A percentile compares a stretch with the other conserved stretches of the same genome.
Evolutionary conservation across 2,329 filamentous ascomycete species (phyloP).

Genomic region (Diaporthe eres): DNA sequence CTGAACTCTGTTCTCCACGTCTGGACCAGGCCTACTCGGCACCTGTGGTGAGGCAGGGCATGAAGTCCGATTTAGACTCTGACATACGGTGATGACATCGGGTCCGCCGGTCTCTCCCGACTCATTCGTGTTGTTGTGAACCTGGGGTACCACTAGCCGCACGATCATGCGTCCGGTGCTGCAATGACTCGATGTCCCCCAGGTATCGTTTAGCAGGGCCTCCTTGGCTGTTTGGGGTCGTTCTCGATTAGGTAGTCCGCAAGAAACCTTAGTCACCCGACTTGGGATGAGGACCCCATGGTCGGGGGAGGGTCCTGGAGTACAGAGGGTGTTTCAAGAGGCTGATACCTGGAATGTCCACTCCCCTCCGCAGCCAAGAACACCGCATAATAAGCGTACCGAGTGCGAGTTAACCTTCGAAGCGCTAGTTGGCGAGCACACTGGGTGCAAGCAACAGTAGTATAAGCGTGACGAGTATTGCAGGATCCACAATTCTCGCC

Average conservation of each 20-base stretch:
- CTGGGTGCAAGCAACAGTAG: neutral
- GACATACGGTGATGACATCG: slow-evolving; percentile 19
- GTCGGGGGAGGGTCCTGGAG: neutral
- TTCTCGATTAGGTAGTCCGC: slow-evolving; percentile 4
- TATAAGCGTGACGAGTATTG: slow-evolving; percentile 11
- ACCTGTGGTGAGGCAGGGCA: neutral
- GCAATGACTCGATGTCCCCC: slow-evolving; percentile 5
- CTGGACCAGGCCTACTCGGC: neutral
- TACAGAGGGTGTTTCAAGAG: neutral
- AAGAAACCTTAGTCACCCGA: neutral
- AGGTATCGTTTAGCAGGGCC: neutral
- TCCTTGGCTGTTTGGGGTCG: slow-evolving; percentile 31
- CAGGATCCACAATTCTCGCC: neutral
- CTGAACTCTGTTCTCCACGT: slow-evolving; percentile 9
- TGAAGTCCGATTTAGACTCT: slow-evolving; percentile 26
- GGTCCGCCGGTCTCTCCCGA: neutral
- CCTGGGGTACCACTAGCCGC: neutral
- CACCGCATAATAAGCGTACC: neutral
- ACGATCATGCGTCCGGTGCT: neutral
- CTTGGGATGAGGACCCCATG: slow-evolving; percentile 4
- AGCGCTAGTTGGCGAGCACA: neutral
- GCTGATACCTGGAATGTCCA: neutral
- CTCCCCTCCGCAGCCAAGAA: neutral
- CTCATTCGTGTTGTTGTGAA: neutral
- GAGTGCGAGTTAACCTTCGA: neutral